Conservation (phyloP, 768 basidiomycete species). For the Scleroderma citrinum region DNA sequence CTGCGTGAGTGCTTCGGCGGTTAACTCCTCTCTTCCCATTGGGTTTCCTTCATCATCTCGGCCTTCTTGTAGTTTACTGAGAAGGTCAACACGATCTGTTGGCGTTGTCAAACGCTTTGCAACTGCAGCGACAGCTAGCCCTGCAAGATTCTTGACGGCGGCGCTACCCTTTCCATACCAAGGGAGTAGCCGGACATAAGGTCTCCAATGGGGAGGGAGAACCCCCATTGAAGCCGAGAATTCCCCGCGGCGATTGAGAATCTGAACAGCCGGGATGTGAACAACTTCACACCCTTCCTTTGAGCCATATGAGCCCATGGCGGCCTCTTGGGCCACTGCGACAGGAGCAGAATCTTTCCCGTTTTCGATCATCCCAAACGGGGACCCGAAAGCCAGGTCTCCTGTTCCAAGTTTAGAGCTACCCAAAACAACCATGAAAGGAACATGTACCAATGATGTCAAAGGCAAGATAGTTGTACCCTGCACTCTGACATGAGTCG, state of each 20-base stretch:
- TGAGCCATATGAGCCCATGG: conserved; percentile 51
- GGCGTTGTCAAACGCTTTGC: conserved; percentile 63
- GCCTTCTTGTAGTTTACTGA: conserved; percentile 74
- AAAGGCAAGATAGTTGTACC: conserved; percentile 62
- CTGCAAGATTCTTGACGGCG: conserved; percentile 69
- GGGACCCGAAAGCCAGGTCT: conserved; percentile 80
- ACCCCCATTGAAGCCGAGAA: conserved; percentile 81
- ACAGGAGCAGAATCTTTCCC: conserved; percentile 70
- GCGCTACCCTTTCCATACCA: conserved; percentile 67
- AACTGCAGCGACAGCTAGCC: conserved; percentile 77
- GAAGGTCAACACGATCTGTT: conserved; percentile 71
- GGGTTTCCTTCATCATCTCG: conserved; percentile 73
- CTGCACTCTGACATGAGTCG: conserved; percentile 15
- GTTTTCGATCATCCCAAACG: conserved; percentile 82
- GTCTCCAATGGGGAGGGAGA: conserved; percentile 66
- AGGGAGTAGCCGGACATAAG: conserved; percentile 58
- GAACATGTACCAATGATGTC: conserved; percentile 59
- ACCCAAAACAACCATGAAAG: not conserved
- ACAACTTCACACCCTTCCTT: conserved; percentile 40
- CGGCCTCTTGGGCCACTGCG: conserved; percentile 48
- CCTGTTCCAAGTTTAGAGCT: conserved; percentile 16
- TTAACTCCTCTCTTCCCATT: conserved; percentile 78
- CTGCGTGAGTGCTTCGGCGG: conserved; percentile 82
- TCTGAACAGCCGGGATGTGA: conserved; percentile 74
- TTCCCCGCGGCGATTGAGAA: conserved; percentile 85